These are phyloP conservation scores for Pestalotiopsis sp. DNA, from an alignment of 2,329 filamentous ascomycete genomes.

Conservation along the genomic window DNA sequence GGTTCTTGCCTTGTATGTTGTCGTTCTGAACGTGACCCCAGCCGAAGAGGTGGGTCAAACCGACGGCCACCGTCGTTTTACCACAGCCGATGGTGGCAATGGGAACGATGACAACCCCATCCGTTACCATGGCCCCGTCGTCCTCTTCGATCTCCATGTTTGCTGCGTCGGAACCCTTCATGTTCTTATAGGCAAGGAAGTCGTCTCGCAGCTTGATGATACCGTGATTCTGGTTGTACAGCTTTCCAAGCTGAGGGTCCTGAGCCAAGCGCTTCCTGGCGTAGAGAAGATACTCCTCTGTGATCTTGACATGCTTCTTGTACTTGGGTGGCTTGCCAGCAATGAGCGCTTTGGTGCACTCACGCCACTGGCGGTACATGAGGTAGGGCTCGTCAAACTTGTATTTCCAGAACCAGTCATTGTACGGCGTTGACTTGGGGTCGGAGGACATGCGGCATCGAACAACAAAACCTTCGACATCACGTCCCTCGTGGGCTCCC, in stretches of 20 bases:
- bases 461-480: constrained; percentile 96
- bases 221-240: constrained; percentile 86
- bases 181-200: constrained; percentile 80
- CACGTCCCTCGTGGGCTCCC: constrained; percentile 85
- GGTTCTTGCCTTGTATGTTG: constrained; percentile 81
- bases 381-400: constrained; percentile 99
- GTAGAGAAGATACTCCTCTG: constrained; percentile 86
- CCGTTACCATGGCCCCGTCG: constrained; percentile 56
- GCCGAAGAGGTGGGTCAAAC: constrained; percentile 78
- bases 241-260: constrained; percentile 67
- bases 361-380: constrained; percentile 98
- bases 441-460: constrained; percentile 74
- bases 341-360: constrained; percentile 92
- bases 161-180: constrained; percentile 89
- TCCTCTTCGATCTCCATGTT: constrained; percentile 66
- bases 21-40: constrained; percentile 98
- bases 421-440: constrained; percentile 55
- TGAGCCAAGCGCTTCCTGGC: constrained; percentile 73
- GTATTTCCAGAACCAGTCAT: constrained; percentile 99
- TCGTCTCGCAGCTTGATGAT: constrained; percentile 91
- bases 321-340: constrained; percentile 71
- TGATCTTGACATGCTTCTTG: constrained; percentile 88
- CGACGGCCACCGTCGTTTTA: constrained; percentile 90
- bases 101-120: constrained; percentile 81
- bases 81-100: constrained; percentile 94